Conservation (phyloP, 768 basidiomycete genomes). For the Clitopilus passeckerianus region DNA sequence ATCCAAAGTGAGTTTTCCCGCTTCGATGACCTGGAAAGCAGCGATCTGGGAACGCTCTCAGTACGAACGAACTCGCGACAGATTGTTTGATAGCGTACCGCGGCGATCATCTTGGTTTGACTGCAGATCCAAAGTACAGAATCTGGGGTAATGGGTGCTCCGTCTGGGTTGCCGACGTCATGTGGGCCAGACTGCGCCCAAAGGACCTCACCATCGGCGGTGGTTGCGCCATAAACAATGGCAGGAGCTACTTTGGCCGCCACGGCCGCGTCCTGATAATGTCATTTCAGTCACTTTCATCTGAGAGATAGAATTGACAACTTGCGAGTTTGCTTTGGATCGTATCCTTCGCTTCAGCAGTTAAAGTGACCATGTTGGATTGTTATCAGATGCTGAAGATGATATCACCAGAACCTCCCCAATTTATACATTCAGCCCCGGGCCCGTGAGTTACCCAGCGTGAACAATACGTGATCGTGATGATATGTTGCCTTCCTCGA, state of each 20-base stretch:
- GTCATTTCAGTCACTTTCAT: not conserved
- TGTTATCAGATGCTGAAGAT: not conserved
- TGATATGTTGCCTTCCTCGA: not conserved
- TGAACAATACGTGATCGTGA: too few relatives aligned
- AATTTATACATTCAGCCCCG: not conserved
- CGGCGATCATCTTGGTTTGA: slow-evolving; percentile 27
- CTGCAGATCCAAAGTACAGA: slow-evolving; percentile 32
- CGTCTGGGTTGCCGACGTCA: slow-evolving; percentile 17
- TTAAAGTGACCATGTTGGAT: not conserved
- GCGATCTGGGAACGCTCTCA: slow-evolving; percentile 19
- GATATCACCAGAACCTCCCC: not conserved
- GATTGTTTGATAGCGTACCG: slow-evolving; percentile 15
- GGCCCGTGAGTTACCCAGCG: too few relatives aligned
- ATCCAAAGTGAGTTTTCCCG: slow-evolving; percentile 21
- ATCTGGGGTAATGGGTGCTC: slow-evolving; percentile 17
- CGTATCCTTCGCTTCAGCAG: not conserved
- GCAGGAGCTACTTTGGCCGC: slow-evolving; percentile 16
- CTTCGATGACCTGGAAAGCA: slow-evolving; percentile 26
- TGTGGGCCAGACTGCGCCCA: slow-evolving; percentile 18
- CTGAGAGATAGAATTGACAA: not conserved
- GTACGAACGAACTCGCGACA: not conserved
- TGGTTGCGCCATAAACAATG: slow-evolving; percentile 22
- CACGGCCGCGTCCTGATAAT: slow-evolving; percentile 1
- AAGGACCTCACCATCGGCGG: slow-evolving; percentile 19
- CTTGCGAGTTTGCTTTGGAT: slow-evolving; percentile 4